Base-by-base conservation (phyloP, 306 rosid genomes). In the Astragalus membranaceus region DNA sequence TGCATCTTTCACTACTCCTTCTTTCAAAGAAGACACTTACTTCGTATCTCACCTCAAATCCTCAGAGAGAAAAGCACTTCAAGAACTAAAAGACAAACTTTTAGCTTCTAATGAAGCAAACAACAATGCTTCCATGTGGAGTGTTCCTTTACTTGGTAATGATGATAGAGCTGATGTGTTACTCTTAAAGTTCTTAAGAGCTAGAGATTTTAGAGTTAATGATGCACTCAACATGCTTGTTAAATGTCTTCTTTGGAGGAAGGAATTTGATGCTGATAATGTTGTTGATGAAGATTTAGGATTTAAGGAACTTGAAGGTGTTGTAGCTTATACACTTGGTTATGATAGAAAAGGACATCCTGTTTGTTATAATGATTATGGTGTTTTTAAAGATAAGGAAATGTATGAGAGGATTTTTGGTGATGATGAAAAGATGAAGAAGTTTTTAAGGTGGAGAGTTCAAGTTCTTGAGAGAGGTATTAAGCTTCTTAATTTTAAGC, bases 281-380 rank as follows among this genome's bases (percentile, higher is more conserved):
- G 72, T 94, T 2, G 51, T 83, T 1, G 99, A 94, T 5, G 95
- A 94, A 41, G 97, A 91, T 3, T 74, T 94, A 56, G 96, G 92
- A 0, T 90, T 91, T 50, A 91, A 91, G n/a, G 99, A 94, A 69
- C 95, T 94, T 3, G 99, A 94, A 76, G 97, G 97, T 0, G 85
- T 94, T 3, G 84, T 91, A 35, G 97, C 99, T 14, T 89, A 91
- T 69, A 91, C 91, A 97, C 95, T 87, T 6, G 92, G 95, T 1
- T 81, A 64, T 76, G 99, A 94, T 64, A 79, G 78, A 47, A 90
- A 82, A 29, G 97, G 97, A 0, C 96, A 91, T 75, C 99, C 99
- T 2, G 99, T 94, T 36, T 94, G 99, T 47, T 94, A 91, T 42
- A 94, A 94, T 70, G 97, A 92, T 0, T 94, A 91, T 66, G 97